Conservation (phyloP, 768 basidiomycete genomes). For the Podaxis carcinomalis region DNA sequence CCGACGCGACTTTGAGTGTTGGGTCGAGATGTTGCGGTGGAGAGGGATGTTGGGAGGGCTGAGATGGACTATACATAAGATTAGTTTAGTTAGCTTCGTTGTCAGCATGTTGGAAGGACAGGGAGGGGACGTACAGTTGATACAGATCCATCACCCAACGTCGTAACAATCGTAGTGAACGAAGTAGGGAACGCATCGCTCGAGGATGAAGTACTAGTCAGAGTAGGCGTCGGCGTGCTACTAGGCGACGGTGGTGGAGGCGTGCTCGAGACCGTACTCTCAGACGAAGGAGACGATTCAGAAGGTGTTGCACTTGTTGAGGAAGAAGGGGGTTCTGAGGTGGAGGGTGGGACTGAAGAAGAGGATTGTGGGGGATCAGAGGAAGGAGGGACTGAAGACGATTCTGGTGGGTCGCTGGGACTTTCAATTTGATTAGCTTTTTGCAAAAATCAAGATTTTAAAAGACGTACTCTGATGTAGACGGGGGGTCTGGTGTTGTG, state of each 20-base stretch:
- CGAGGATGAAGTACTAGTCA: background rate
- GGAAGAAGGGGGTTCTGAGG: background rate
- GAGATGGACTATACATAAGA: background rate
- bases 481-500: background rate
- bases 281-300: too few species aligned
- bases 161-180: background rate
- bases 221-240: background rate
- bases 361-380: background rate
- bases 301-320: background rate
- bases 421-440: background rate
- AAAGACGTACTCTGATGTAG: background rate
- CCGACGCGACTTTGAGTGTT: slow-evolving; percentile 9
- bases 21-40: slow-evolving; percentile 6
- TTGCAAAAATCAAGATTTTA: background rate
- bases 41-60: background rate
- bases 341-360: background rate
- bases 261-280: background rate
- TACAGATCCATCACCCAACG: background rate
- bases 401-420: background rate
- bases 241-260: background rate
- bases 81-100: too few species aligned
- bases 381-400: background rate
- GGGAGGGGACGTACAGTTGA: background rate
- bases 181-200: background rate
- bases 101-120: background rate